phyloP scores from a whole-genome alignment of 164 flowering plant genomes.

The Berberis vulgaris region DNA sequence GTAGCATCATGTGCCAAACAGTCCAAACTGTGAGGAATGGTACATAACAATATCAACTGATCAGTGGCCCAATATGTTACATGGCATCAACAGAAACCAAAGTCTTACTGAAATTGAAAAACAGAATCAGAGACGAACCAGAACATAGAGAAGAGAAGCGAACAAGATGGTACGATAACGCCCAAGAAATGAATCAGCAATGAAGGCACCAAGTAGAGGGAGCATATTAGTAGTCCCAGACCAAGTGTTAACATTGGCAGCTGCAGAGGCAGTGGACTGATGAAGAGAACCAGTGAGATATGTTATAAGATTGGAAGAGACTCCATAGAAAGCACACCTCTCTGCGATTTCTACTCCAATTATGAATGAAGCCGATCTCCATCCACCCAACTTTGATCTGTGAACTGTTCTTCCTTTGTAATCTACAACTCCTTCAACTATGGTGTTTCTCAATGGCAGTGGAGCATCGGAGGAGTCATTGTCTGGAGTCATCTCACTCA shows the following conservation, averaged over 20 bases:
- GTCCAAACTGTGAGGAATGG: too few relatives aligned
- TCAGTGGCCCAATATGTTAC: not conserved
- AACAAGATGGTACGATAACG: slow-evolving; percentile 23
- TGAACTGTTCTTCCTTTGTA: slow-evolving; percentile 25
- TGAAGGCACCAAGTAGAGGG: slow-evolving; percentile 24
- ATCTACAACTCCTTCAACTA: slow-evolving; percentile 36
- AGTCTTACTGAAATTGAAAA: not conserved
- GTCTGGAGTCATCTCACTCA: too few relatives aligned
- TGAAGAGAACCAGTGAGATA: slow-evolving; percentile 41
- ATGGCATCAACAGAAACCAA: not conserved
- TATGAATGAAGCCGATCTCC: slow-evolving; percentile 54
- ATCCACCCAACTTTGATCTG: slow-evolving; percentile 34
- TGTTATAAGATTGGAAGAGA: slow-evolving; percentile 35
- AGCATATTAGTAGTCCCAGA: slow-evolving; percentile 24
- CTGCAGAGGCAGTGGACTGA: slow-evolving; percentile 31
- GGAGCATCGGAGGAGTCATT: too few relatives aligned
- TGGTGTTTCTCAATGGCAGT: too few relatives aligned
- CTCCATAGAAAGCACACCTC: slow-evolving; percentile 53
- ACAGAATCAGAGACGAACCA: slow-evolving; percentile 13
- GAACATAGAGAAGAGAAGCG: slow-evolving; percentile 22
- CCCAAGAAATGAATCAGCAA: slow-evolving; percentile 28
- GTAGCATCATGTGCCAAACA: too few relatives aligned
- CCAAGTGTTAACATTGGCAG: slow-evolving; percentile 29
- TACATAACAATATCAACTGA: not conserved
- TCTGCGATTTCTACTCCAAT: slow-evolving; percentile 57